phyloP scores from a whole-genome alignment of 176 grass and related monocot genomes.

The Oryza punctata region DNA sequence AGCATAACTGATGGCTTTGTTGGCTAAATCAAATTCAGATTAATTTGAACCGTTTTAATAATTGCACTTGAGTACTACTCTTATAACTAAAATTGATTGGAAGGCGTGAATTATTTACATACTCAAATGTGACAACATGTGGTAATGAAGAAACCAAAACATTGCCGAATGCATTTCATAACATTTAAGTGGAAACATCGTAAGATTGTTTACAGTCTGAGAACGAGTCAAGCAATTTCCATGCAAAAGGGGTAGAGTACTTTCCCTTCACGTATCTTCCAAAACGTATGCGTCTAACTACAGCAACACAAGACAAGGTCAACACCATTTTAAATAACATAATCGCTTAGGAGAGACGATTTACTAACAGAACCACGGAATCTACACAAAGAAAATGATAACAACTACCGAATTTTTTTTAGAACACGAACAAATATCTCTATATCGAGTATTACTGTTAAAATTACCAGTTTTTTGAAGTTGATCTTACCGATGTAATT shows the following conservation, averaged over 20 bases:
- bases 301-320: neutral
- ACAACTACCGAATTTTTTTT: neutral
- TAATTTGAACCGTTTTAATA: neutral
- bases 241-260: neutral
- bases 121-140: neutral
- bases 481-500: no score
- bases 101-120: neutral
- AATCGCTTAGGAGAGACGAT: neutral
- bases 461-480: no score
- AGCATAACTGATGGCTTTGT: no score
- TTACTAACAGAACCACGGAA: neutral
- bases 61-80: neutral
- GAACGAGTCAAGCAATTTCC: slow-evolving; percentile 2
- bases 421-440: no score
- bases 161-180: neutral
- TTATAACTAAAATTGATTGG: neutral
- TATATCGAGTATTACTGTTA: no score
- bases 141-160: neutral
- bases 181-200: neutral
- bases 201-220: neutral
- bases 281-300: slow-evolving; percentile 20
- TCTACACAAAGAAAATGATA: neutral
- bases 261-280: slow-evolving; percentile 32
- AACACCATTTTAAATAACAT: neutral
- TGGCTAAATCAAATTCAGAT: no score